Base-by-base conservation (phyloP, 768 basidiomycete species). In the Suillus decipiens region DNA sequence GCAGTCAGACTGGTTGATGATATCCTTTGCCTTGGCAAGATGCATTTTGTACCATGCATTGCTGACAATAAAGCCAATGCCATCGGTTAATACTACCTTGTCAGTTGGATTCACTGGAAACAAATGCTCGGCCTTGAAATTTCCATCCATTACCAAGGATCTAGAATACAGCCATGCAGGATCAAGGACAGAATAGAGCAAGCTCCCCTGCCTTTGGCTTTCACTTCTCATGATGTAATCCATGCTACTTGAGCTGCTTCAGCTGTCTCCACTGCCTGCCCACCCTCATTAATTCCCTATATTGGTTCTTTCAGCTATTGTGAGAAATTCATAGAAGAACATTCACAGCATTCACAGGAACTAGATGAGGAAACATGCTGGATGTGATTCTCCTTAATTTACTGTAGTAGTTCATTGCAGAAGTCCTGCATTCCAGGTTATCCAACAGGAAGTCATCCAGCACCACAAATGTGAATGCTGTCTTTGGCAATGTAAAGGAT, bases 21-120 rank as follows among this genome's bases (percentile, higher is more conserved):
- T 19, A 2, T 42, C 41, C 41, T 42, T 5, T 19, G 17, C 41
- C 17, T 42, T 2, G 7, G 42, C 2, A 0, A 42, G 42, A 42
- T 42, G 42, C 42, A 42, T 42, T 42, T 42, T 42, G 19, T 42
- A 42, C 3, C 42, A 3, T 8, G 42, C 6, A 19, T 42, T 8
- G 5, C 43, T n/a, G 3, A 74, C 71, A 71, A 74, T 75, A 28
- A 70, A 73, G 1, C 61, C 67, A 31, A 36, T 11, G 58, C 50
- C 50, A 60, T 45, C 10, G 1, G 60, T 56, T 41, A 33, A 60
- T 62, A 33, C 55, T 19, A 37, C 69, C 65, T 76, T 72, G 6
- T 65, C 53, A 2, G 61, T 58, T 0, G 69, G 67, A 22, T 65
- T 63, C 14, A 67, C 67, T 63, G 71, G 70, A n/a, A 64, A 64